These are phyloP conservation scores for Leccinum pallidistipes DNA, from an alignment of 1,284 basidiomycete species.

Conservation along the genomic window DNA sequence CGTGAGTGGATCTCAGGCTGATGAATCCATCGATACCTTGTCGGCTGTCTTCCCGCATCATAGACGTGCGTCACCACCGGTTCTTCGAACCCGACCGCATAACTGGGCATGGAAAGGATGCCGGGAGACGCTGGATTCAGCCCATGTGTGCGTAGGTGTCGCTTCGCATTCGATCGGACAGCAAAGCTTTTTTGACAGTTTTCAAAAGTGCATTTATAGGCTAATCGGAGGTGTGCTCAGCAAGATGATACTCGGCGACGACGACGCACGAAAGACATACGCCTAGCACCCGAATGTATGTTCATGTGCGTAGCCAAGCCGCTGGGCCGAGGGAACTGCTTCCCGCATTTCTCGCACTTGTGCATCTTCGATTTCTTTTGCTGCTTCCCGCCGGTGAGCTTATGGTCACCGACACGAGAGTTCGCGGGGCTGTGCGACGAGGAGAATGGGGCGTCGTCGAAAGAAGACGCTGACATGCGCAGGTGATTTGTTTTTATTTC, in stretches of 20 bases:
- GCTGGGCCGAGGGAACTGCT: conserved; percentile 62
- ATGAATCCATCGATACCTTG: conserved; percentile 44
- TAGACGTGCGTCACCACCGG: conserved; percentile 45
- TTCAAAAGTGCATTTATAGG: conserved; percentile 49
- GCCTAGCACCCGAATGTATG: conserved; percentile 61
- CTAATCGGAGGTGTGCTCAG: conserved; percentile 33
- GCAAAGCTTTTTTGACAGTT: conserved; percentile 55
- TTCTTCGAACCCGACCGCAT: conserved; percentile 46
- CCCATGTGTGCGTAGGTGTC: conserved; percentile 58
- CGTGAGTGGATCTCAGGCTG: conserved; percentile 38
- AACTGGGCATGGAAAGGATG: conserved; percentile 32
- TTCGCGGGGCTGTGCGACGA: conserved; percentile 10
- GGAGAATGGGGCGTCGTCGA: conserved; percentile 6
- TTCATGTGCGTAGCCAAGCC: conserved; percentile 68
- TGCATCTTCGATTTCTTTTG: conserved; percentile 53
- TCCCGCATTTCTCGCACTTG: conserved; percentile 52
- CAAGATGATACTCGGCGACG: background rate
- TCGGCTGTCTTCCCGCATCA: conserved; percentile 40
- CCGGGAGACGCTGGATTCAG: conserved; percentile 33
- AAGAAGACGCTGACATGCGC: conserved; percentile 13
- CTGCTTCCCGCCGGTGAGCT: conserved; percentile 10
- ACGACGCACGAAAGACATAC: conserved; percentile 38
- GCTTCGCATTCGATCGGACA: conserved; percentile 61
- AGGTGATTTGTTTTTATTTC: conserved; percentile 12
- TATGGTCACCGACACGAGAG: conserved; percentile 11